A percentile compares a stretch with the other conserved stretches of the same genome.
These are phyloP conservation scores for Termitomyces sp. DNA, from an alignment of 768 basidiomycete species.

Conservation along the genomic window DNA sequence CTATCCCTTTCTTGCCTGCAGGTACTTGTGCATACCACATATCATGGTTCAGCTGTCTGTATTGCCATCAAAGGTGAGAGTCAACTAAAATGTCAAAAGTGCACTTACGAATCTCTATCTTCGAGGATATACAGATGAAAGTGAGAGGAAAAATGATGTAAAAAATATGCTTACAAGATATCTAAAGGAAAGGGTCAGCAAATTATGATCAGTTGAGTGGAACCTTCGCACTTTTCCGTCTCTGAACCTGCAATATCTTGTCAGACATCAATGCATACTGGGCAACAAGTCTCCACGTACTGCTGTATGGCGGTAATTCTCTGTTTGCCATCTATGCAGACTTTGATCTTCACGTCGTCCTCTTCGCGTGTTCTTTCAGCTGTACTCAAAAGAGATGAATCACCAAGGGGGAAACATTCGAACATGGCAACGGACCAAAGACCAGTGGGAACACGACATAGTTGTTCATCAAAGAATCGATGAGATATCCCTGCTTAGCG, in stretches of 20 bases:
- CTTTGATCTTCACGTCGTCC: slow-evolving; percentile 39
- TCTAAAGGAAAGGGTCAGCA: slow-evolving; percentile 1
- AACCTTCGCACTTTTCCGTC: slow-evolving; percentile 44
- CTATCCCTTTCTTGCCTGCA: slow-evolving; percentile 14
- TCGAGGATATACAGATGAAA: slow-evolving; percentile 3
- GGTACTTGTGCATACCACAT: slow-evolving; percentile 18
- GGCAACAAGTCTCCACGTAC: slow-evolving; percentile 25
- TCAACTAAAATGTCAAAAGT: background rate
- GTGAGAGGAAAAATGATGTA: background rate
- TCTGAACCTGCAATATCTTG: slow-evolving; percentile 38
- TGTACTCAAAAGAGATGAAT: slow-evolving; percentile 16
- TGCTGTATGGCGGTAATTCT: slow-evolving; percentile 60
- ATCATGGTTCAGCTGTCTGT: slow-evolving; percentile 18
- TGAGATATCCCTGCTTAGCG: slow-evolving; percentile 51
- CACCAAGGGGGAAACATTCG: background rate
- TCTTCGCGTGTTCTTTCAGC: slow-evolving; percentile 35
- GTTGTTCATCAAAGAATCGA: slow-evolving; percentile 61
- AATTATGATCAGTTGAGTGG: background rate
- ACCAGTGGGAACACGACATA: slow-evolving; percentile 66
- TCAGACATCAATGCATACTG: background rate
- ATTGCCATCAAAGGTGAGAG: background rate
- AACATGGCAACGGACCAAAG: slow-evolving; percentile 38
- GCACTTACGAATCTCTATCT: slow-evolving; percentile 24
- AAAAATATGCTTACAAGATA: slow-evolving; percentile 16
- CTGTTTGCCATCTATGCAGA: slow-evolving; percentile 74